phyloP scores from a whole-genome alignment of 306 rosid species.

The Prunus mume region DNA sequence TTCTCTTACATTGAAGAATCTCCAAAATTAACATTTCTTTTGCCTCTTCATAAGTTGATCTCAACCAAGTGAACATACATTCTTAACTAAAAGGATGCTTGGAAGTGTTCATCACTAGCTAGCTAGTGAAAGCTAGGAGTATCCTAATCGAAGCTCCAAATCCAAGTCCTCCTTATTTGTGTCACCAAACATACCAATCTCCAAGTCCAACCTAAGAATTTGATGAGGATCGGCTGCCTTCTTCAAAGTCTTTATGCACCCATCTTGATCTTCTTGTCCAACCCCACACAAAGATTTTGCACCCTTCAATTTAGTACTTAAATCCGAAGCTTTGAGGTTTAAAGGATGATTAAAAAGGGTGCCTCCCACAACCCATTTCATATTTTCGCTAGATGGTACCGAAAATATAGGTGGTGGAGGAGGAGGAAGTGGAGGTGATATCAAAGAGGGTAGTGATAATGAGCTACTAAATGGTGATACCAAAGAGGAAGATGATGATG shows the following conservation, averaged over 20 bases:
- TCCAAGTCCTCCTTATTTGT: slow-evolving; percentile 56
- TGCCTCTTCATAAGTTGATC: slow-evolving; percentile 11
- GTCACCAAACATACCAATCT: slow-evolving; percentile 46
- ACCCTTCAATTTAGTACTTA: background rate
- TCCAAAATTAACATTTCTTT: background rate
- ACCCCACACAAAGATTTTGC: background rate
- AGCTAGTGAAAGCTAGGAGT: slow-evolving; percentile 1
- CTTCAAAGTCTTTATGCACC: slow-evolving; percentile 32
- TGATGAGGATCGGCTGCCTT: slow-evolving; percentile 24
- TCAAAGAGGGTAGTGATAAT: slow-evolving; percentile 35
- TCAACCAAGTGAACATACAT: background rate
- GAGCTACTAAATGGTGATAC: slow-evolving; percentile 31
- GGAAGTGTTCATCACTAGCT: background rate
- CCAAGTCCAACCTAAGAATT: slow-evolving; percentile 63
- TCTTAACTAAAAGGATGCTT: background rate
- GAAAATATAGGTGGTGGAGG: slow-evolving; percentile 13
- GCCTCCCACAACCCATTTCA: slow-evolving; percentile 9
- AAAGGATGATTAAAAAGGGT: background rate
- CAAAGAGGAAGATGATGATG: slow-evolving; percentile 25
- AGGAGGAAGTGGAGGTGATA: slow-evolving; percentile 31
- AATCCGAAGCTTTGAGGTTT: slow-evolving; percentile 1
- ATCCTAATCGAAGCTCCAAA: slow-evolving; percentile 94
- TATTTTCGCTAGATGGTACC: background rate
- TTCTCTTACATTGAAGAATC: no score
- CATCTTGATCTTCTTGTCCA: slow-evolving; percentile 22